phyloP scores from a whole-genome alignment of 257 asterid genomes.

The Petunia secreta region DNA sequence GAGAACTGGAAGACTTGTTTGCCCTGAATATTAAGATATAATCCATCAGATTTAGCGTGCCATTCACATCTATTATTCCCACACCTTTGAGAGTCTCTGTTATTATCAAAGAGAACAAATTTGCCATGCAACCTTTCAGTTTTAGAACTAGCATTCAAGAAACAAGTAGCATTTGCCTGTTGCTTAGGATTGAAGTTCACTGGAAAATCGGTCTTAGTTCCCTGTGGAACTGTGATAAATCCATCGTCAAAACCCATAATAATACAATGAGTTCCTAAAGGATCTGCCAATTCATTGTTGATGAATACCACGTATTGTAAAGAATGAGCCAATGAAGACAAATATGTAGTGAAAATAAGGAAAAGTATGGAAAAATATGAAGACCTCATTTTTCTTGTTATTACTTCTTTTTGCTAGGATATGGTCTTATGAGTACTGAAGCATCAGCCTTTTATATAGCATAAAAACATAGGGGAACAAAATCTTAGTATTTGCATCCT shows the following conservation, averaged over 20 bases:
- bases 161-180: background rate
- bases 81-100: background rate
- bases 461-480: too few species aligned
- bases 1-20: background rate
- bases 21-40: background rate
- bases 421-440: too few species aligned
- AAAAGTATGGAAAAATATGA: background rate
- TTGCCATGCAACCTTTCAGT: background rate
- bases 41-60: conserved; percentile 6
- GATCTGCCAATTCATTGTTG: background rate
- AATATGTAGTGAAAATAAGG: background rate
- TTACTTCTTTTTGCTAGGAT: too few species aligned
- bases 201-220: background rate
- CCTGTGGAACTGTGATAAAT: background rate
- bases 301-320: background rate
- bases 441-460: too few species aligned
- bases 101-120: conserved; percentile 15
- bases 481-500: too few species aligned
- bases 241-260: conserved; percentile 15
- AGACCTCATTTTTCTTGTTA: too few species aligned
- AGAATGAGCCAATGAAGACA: background rate
- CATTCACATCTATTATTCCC: conserved; percentile 9
- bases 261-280: background rate
- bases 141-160: background rate
- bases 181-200: background rate